phyloP scores from a whole-genome alignment of 192 early-diverging fungal genomes.

The Piromyces finnis region DNA sequence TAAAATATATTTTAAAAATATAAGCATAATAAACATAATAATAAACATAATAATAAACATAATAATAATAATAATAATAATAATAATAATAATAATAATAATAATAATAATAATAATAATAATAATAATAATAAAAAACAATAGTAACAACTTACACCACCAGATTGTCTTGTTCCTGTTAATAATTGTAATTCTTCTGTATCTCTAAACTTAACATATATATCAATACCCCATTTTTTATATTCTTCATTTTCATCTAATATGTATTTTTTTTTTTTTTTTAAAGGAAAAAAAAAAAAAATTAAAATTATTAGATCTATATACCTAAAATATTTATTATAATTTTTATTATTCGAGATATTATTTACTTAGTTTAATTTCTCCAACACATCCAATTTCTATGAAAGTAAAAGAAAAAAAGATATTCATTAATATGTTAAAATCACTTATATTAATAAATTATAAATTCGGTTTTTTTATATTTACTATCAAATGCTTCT shows the following conservation, averaged over 20 bases:
- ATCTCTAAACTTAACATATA: constrained; percentile 82
- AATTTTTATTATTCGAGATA: too few relatives aligned
- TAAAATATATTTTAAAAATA: too few relatives aligned
- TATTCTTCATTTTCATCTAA: constrained; percentile 47
- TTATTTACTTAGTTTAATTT: constrained; percentile 40
- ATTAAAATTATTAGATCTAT: too few relatives aligned
- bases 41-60: too few relatives aligned
- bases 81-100: too few relatives aligned
- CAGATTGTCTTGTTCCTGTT: constrained; percentile 80
- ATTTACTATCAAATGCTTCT: constrained; percentile 44
- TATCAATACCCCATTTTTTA: constrained; percentile 85
- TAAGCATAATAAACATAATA: too few relatives aligned
- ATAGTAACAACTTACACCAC: constrained; percentile 39
- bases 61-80: too few relatives aligned
- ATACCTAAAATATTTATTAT: too few relatives aligned
- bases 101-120: not conserved
- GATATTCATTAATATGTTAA: constrained; percentile 4
- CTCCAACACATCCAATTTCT: constrained; percentile 64
- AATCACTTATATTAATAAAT: not conserved
- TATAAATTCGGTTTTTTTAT: not conserved
- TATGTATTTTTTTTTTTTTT: too few relatives aligned
- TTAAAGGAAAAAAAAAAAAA: too few relatives aligned
- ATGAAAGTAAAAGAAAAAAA: not conserved
- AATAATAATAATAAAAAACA: constrained; percentile 2
- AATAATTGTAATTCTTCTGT: constrained; percentile 65